phyloP scores from a whole-genome alignment of 2,329 filamentous ascomycete genomes.

The Elsinoe fawcettii region DNA sequence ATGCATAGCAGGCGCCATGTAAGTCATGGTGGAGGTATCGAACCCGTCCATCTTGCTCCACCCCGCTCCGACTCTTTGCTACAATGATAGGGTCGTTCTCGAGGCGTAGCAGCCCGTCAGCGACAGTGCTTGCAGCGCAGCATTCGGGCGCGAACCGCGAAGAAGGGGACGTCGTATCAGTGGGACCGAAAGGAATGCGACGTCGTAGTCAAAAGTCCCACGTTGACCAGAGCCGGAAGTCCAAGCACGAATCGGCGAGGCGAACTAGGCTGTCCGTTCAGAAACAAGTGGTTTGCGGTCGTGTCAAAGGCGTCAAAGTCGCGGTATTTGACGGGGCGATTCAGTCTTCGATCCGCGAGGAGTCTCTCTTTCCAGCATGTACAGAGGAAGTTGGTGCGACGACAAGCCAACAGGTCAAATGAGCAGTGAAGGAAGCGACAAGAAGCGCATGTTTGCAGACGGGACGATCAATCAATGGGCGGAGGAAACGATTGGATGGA shows the following conservation, averaged over 20 bases:
- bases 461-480: conserved; percentile 7
- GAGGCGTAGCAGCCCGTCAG: neutral
- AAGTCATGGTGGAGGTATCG: conserved; percentile 56
- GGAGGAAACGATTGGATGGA: conserved; percentile 5
- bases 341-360: too few relatives aligned
- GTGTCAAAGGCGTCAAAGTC: neutral
- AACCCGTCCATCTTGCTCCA: conserved; percentile 44
- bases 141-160: neutral
- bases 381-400: neutral
- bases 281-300: neutral
- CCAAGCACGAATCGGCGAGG: neutral
- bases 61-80: neutral
- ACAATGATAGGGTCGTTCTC: neutral
- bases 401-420: neutral
- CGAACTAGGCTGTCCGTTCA: neutral
- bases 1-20: conserved; percentile 50
- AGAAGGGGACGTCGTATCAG: neutral
- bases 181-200: neutral
- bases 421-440: neutral
- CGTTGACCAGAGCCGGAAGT: neutral
- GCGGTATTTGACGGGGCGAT: neutral
- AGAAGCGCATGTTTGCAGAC: conserved; percentile 3
- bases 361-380: too few relatives aligned
- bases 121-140: neutral
- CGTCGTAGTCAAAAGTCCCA: neutral